These are phyloP conservation scores for Chaetomium olivaceum DNA, from an alignment of 2,329 filamentous ascomycete species.

Conservation along the genomic window DNA sequence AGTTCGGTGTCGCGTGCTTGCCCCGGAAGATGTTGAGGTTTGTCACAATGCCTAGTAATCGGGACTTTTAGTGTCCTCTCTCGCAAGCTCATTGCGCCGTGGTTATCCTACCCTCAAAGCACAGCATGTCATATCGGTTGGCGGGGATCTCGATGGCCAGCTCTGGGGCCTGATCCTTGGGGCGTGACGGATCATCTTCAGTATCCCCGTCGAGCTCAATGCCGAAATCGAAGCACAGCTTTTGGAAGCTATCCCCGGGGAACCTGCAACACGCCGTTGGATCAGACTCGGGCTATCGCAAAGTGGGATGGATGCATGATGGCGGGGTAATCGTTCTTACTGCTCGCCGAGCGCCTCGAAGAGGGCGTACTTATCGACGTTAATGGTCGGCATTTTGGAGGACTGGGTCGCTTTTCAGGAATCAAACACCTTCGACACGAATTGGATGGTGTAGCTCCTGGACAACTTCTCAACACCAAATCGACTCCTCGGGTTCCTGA, in stretches of 20 bases:
- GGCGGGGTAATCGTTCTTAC: conserved; percentile 52
- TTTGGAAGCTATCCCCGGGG: conserved; percentile 93
- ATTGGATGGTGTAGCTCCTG: conserved; percentile 23
- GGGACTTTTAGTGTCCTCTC: neutral
- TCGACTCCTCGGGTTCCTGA: conserved; percentile 17
- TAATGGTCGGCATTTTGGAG: conserved; percentile 74
- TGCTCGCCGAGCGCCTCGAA: conserved; percentile 89
- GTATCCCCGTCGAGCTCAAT: conserved; percentile 98
- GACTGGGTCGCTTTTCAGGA: neutral
- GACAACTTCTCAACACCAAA: conserved; percentile 17
- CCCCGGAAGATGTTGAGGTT: conserved; percentile 95
- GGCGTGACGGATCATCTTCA: conserved; percentile 67
- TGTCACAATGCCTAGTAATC: conserved; percentile 63
- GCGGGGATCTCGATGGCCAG: conserved; percentile 98
- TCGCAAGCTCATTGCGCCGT: neutral
- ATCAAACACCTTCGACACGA: neutral
- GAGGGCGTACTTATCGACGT: conserved; percentile 93
- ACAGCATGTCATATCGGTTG: conserved; percentile 93
- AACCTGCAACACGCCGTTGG: conserved; percentile 53
- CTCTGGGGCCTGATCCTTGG: conserved; percentile 83
- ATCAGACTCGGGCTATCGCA: neutral
- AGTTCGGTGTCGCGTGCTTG: conserved; percentile 74
- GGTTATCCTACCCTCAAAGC: conserved; percentile 71
- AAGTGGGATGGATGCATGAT: conserved; percentile 17
- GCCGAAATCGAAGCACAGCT: conserved; percentile 97